Conservation (phyloP, 208 protist species). For the Acanthamoeba healyi region DNA sequence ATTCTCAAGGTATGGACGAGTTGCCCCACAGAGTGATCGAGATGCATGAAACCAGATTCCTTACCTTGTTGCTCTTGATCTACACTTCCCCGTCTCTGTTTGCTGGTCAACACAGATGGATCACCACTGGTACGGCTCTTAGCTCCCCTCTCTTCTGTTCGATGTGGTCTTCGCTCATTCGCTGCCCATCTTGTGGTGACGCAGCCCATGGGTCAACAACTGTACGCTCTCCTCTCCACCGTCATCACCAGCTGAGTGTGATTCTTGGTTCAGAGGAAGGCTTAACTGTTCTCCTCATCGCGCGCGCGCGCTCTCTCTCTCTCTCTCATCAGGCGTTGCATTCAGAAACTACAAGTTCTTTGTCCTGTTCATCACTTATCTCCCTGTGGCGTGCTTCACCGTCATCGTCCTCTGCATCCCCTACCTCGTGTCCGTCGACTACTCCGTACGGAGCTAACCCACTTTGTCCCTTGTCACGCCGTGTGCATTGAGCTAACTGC, state of each 20-base stretch:
- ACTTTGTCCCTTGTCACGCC: neutral
- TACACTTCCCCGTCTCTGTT: no score
- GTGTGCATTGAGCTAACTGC: no score
- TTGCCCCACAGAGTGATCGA: no score
- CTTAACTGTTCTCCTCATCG: no score
- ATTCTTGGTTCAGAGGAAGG: neutral
- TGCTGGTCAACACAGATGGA: neutral
- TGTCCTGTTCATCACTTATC: constrained; percentile 70
- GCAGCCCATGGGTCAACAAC: constrained; percentile 76
- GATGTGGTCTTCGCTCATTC: neutral
- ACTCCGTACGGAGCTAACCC: neutral
- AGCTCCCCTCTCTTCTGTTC: neutral
- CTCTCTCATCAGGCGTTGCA: constrained; percentile 1
- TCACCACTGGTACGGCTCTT: neutral
- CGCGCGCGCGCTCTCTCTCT: no score
- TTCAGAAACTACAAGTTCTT: constrained; percentile 77
- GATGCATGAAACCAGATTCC: no score
- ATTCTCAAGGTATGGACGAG: neutral
- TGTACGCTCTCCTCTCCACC: neutral
- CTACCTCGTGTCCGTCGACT: constrained; percentile 35
- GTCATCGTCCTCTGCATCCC: constrained; percentile 39
- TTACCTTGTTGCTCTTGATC: neutral
- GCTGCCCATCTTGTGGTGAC: neutral
- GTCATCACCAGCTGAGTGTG: neutral
- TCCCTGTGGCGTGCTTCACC: constrained; percentile 48